Base-by-base conservation (phyloP, 2,329 filamentous ascomycete genomes). In the Botryotinia calthae region DNA sequence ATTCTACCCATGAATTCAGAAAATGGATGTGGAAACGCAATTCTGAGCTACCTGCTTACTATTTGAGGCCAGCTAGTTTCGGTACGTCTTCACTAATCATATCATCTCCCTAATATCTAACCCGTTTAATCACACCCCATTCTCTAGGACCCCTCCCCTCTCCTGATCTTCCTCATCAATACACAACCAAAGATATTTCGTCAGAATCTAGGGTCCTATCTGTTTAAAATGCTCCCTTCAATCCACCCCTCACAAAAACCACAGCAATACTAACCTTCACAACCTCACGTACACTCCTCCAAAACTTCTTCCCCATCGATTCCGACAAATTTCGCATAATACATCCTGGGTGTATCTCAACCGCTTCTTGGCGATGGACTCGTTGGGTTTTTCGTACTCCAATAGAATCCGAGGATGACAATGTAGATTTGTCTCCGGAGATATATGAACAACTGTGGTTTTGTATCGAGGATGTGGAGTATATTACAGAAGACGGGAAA, bases 261-360 rank as follows among this genome's bases (percentile, higher is more conserved):
- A 51, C 44, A 18, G 44, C 44, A 65, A 65, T 12, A 31, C 44
- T 65, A 65, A 48, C 44, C 44, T 83, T 84, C 76, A 83, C 80
- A 63, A 84, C 82, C 42, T 79, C 79, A 37, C 78, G 78, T 6
- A 84, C 82, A 0, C 73, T 83, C 1, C 77, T 84, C 0, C 79
- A 83, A 63, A 84, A 82, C 48, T 75, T 84, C 0, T 79, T 84
- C 54, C 82, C 82, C 9, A 69, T 56, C 28, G 44, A 66, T 16
- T 54, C 28, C 3, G 12, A 46, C 34, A 37, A 42, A 2, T 56
- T 70, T 74, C 59, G 78, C 73, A 42, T 40, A 84, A 81, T 48
- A 84, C 86, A 75, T 82, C 88, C 25, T 88, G 88, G 0, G 82
- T 91, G 1, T 90, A 88, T 77, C 84, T 91, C 25, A 88, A 91